Evolutionary conservation across 2,329 filamentous ascomycete genomes (phyloP).

Genomic region (Phaeosphaeriaceae sp.): DNA sequence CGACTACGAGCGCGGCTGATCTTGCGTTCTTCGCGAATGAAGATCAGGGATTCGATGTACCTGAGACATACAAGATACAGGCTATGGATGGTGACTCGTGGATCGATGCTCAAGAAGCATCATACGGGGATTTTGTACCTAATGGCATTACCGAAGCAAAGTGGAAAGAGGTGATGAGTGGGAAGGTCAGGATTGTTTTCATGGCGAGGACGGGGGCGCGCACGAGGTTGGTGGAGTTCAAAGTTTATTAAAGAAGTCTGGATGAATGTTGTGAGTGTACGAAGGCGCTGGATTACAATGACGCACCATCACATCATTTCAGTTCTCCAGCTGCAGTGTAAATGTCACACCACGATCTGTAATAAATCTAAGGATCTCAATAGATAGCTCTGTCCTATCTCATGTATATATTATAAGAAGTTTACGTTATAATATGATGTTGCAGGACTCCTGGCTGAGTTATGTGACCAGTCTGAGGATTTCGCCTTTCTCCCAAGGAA

Average conservation of each 20-base stretch:
- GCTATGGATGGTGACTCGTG: conserved; percentile 17
- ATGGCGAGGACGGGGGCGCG: conserved; percentile 39
- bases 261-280: too few species aligned
- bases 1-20: conserved; percentile 40
- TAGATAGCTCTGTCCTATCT: too few species aligned
- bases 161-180: conserved; percentile 35
- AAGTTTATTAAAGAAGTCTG: conserved; percentile 34
- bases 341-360: too few species aligned
- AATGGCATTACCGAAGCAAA: conserved; percentile 48
- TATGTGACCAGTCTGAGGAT: too few species aligned
- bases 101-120: conserved; percentile 29
- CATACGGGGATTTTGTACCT: conserved; percentile 32
- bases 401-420: too few species aligned
- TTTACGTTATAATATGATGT: too few species aligned
- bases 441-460: too few species aligned
- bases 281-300: too few species aligned
- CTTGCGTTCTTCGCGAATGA: conserved; percentile 47
- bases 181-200: conserved; percentile 42
- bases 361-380: too few species aligned
- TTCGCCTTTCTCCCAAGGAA: too few species aligned
- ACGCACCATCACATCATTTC: too few species aligned
- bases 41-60: conserved; percentile 35
- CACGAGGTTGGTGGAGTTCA: conserved; percentile 50
- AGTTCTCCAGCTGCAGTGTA: too few species aligned
- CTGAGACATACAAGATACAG: conserved; percentile 40